These are phyloP conservation scores for Solanum microdontum DNA, from an alignment of 257 asterid genomes.

Conservation along the genomic window DNA sequence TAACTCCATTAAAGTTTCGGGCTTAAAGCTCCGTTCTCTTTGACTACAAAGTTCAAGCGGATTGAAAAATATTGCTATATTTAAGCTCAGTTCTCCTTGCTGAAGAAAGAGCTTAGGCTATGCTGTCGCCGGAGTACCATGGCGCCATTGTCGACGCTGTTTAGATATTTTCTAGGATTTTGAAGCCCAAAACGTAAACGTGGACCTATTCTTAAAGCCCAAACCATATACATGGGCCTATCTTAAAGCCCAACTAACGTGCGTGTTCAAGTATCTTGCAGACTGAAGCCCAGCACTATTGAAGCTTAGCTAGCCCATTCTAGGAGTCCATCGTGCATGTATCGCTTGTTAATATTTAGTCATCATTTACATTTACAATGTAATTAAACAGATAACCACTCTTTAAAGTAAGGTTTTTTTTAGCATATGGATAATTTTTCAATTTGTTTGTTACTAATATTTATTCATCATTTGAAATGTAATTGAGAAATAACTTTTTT, in stretches of 20 bases:
- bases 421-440: background rate
- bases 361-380: background rate
- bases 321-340: background rate
- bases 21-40: background rate
- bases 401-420: no score
- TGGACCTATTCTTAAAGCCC: background rate
- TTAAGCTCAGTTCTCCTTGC: background rate
- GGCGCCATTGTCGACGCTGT: background rate
- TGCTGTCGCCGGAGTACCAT: background rate
- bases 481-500: background rate
- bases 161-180: background rate
- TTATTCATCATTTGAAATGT: background rate
- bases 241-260: background rate
- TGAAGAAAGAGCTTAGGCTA: background rate
- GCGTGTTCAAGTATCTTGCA: background rate
- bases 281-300: background rate
- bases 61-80: background rate
- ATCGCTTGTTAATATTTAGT: background rate
- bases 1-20: background rate
- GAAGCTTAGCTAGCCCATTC: background rate
- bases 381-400: background rate
- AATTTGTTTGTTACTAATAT: background rate
- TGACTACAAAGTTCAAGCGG: background rate
- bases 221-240: background rate
- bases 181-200: background rate